phyloP scores from a whole-genome alignment of 768 basidiomycete species.

The Lentinus tigrinus region DNA sequence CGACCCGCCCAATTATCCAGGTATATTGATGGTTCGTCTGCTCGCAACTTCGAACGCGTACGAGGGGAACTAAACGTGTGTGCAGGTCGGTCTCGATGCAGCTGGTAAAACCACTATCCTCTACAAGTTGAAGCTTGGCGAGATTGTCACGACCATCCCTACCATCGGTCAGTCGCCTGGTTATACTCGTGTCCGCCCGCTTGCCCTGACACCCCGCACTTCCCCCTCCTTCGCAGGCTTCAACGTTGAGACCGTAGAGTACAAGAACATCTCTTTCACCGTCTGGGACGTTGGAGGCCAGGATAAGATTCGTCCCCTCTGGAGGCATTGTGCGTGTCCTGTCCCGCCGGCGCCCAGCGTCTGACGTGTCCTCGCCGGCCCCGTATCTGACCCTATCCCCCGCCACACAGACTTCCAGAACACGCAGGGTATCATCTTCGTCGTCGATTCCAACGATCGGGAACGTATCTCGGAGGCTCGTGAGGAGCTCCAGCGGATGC shows the following conservation, averaged over 20 bases:
- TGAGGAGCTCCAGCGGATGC: slow-evolving; percentile 98
- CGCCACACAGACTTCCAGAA: slow-evolving; percentile 91
- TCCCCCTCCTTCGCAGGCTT: slow-evolving; percentile 61
- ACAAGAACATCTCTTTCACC: slow-evolving; percentile 99
- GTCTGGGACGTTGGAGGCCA: slow-evolving; percentile 99
- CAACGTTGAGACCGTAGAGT: slow-evolving; percentile 99
- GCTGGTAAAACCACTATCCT: slow-evolving; percentile 98
- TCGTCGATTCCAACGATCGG: slow-evolving; percentile 98
- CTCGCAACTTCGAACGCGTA: neutral
- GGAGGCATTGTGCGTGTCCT: slow-evolving; percentile 92
- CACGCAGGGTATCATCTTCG: slow-evolving; percentile 99
- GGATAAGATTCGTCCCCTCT: slow-evolving; percentile 99
- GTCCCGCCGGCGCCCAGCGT: slow-evolving; percentile 2
- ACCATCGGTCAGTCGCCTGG: slow-evolving; percentile 80
- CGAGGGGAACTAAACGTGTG: slow-evolving; percentile 1
- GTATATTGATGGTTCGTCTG: slow-evolving; percentile 87
- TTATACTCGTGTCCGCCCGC: slow-evolving; percentile 2
- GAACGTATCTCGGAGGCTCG: slow-evolving; percentile 99
- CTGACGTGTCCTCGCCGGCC: slow-evolving; percentile 13
- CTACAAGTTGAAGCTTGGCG: slow-evolving; percentile 99
- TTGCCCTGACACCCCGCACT: slow-evolving; percentile 10
- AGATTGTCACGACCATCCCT: slow-evolving; percentile 99
- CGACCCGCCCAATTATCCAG: slow-evolving; percentile 43
- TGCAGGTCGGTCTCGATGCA: slow-evolving; percentile 96
- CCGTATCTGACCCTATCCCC: slow-evolving; percentile 11